A percentile compares a stretch with the other conserved stretches of the same genome.
Evolutionary conservation across 2,329 filamentous ascomycete genomes (phyloP).

Genomic region (Scedosporium apiospermum): DNA sequence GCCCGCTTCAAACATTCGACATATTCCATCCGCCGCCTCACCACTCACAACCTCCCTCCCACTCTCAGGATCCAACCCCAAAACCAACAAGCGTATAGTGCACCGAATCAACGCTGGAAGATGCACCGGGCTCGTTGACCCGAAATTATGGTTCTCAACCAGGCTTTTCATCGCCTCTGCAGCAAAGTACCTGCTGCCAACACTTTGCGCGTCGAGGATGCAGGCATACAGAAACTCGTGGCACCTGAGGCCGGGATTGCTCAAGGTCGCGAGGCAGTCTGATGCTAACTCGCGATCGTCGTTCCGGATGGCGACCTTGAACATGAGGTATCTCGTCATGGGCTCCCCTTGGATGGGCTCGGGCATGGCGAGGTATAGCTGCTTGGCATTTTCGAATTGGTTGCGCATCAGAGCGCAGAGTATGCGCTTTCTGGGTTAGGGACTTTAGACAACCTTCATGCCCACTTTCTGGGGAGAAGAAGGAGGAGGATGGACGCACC

Average conservation of each 20-base stretch:
- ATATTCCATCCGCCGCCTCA: conserved; percentile 36
- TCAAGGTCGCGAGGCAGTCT: conserved; percentile 54
- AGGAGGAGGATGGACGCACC: conserved; percentile 30
- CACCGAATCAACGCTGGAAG: conserved; percentile 34
- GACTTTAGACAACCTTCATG: conserved; percentile 12
- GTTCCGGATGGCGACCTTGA: conserved; percentile 56
- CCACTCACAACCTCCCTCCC: conserved; percentile 10
- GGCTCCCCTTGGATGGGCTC: conserved; percentile 47
- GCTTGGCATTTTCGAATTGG: conserved; percentile 41
- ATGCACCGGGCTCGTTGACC: conserved; percentile 15
- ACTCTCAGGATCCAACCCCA: conserved; percentile 26
- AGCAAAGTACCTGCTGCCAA: conserved; percentile 51
- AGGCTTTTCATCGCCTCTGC: conserved; percentile 25
- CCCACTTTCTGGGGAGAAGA: not conserved
- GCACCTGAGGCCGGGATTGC: conserved; percentile 35
- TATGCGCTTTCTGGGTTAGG: conserved; percentile 55
- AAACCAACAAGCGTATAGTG: conserved; percentile 39
- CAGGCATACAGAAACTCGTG: conserved; percentile 68
- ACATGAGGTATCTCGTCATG: conserved; percentile 64
- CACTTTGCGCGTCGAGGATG: conserved; percentile 63
- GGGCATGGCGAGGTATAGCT: conserved; percentile 51
- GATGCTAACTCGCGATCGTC: conserved; percentile 49
- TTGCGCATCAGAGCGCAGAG: conserved; percentile 55
- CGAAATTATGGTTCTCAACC: conserved; percentile 16
- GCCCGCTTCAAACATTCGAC: conserved; percentile 39